Conservation (phyloP, 2,329 filamentous ascomycete genomes). For the Claviceps sp. region DNA sequence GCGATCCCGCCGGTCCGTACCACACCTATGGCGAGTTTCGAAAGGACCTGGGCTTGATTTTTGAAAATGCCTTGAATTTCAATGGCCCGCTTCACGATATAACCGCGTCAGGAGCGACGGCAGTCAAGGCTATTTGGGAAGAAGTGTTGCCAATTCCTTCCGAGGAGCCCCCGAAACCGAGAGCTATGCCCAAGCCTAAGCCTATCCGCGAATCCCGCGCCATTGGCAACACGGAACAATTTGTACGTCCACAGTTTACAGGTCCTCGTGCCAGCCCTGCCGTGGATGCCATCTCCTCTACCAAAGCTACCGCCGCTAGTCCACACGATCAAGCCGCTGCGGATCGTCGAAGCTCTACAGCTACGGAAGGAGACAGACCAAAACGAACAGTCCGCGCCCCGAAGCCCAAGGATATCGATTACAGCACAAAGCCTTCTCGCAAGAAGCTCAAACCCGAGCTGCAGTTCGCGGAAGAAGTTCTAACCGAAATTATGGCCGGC, state of each 20-base stretch:
- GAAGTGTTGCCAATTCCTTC: constrained; percentile 31
- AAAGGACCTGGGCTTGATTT: constrained; percentile 62
- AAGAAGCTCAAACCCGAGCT: constrained; percentile 85
- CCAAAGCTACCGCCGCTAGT: constrained; percentile 9
- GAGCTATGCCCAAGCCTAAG: constrained; percentile 31
- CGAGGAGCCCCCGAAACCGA: constrained; percentile 44
- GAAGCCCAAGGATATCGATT: constrained; percentile 82
- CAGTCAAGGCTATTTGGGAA: constrained; percentile 42
- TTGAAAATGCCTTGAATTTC: constrained; percentile 67
- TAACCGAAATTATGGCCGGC: constrained; percentile 63
- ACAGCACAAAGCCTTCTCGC: constrained; percentile 59
- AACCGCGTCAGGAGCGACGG: constrained; percentile 39
- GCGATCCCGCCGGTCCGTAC: constrained; percentile 48
- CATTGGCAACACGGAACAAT: constrained; percentile 12
- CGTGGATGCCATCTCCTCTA: constrained; percentile 9
- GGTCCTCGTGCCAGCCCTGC: constrained; percentile 18
- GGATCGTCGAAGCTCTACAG: constrained; percentile 56
- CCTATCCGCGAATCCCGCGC: constrained; percentile 22
- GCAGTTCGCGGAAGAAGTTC: constrained; percentile 73
- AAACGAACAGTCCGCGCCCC: constrained; percentile 91
- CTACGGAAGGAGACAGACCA: constrained; percentile 62
- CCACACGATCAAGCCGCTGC: constrained; percentile 10
- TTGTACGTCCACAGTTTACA: constrained; percentile 16
- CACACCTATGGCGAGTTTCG: constrained; percentile 57
- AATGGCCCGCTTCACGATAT: constrained; percentile 70